These are phyloP conservation scores for Alisma plantagoaquatica DNA, from an alignment of 106 monocot species.

Conservation along the genomic window DNA sequence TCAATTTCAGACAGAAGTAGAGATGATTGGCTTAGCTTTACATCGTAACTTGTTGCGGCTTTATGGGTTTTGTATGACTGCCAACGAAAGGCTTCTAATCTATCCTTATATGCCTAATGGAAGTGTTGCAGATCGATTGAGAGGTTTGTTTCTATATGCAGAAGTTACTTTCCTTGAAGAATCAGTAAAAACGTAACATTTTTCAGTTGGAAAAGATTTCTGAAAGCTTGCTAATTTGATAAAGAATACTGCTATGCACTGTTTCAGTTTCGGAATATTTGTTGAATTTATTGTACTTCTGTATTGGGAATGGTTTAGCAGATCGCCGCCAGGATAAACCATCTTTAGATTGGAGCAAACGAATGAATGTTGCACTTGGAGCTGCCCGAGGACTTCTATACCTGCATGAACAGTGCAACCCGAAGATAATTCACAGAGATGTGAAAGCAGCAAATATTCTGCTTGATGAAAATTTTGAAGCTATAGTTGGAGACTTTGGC, in stretches of 20 bases:
- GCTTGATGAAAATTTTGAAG: slow-evolving; percentile 82
- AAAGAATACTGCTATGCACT: no score
- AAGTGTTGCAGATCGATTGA: slow-evolving; percentile 88
- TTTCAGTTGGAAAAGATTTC: background rate
- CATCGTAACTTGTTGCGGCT: slow-evolving; percentile 78
- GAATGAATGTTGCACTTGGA: slow-evolving; percentile 77
- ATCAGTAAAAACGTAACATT: background rate
- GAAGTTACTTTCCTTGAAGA: background rate
- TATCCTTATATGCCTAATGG: slow-evolving; percentile 98
- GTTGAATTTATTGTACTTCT: no score
- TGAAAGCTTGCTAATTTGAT: no score
- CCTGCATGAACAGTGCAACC: slow-evolving; percentile 94
- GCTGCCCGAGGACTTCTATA: slow-evolving; percentile 87
- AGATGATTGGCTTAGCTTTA: slow-evolving; percentile 95
- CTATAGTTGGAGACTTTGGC: slow-evolving; percentile 94
- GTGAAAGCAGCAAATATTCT: slow-evolving; percentile 96
- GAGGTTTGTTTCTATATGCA: slow-evolving; percentile 38
- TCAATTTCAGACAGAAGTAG: slow-evolving; percentile 98
- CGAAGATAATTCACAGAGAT: slow-evolving; percentile 95
- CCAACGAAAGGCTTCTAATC: slow-evolving; percentile 67
- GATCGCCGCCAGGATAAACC: slow-evolving; percentile 42
- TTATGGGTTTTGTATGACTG: slow-evolving; percentile 92
- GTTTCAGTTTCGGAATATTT: no score
- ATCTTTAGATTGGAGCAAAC: slow-evolving; percentile 69
- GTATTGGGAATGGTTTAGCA: no score